These are phyloP conservation scores for Rutstroemia sp. DNA, from an alignment of 2,329 filamentous ascomycete genomes.

Conservation along the genomic window DNA sequence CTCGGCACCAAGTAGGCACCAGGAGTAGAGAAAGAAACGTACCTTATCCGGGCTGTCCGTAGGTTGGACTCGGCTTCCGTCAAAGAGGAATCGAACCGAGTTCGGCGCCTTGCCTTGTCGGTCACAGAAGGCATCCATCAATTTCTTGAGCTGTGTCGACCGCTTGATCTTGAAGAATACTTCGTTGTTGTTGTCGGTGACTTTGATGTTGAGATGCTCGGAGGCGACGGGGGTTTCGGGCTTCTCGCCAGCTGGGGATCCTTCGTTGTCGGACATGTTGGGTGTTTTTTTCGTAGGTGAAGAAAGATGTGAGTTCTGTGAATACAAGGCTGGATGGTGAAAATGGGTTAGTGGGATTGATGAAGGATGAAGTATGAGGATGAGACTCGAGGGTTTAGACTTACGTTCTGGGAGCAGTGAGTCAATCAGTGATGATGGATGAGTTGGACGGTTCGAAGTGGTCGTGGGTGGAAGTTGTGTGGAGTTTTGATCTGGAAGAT, in stretches of 20 bases:
- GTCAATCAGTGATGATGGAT: too few species aligned
- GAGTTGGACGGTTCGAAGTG: neutral
- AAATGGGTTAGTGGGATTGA: neutral
- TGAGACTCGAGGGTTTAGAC: too few species aligned
- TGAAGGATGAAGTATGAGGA: too few species aligned
- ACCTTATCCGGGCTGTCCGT: constrained; percentile 88
- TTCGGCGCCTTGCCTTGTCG: constrained; percentile 80
- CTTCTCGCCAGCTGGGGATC: constrained; percentile 34
- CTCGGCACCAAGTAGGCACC: too few species aligned
- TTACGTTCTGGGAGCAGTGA: too few species aligned
- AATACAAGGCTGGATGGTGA: neutral
- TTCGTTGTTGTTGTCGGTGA: constrained; percentile 98
- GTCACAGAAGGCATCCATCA: constrained; percentile 98
- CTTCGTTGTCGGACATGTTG: constrained; percentile 38
- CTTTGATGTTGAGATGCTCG: constrained; percentile 98
- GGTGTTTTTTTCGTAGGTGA: neutral
- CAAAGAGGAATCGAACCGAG: constrained; percentile 90
- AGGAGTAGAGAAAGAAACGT: constrained; percentile 36
- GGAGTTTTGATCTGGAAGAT: neutral
- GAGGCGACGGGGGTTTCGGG: constrained; percentile 31
- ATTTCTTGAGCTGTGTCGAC: constrained; percentile 88
- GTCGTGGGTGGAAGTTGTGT: neutral
- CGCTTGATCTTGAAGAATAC: constrained; percentile 99
- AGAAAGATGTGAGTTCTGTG: neutral
- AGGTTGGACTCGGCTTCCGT: constrained; percentile 85